These are phyloP conservation scores for Podospora appendiculata DNA, from an alignment of 495 filamentous ascomycete species.

Conservation along the genomic window DNA sequence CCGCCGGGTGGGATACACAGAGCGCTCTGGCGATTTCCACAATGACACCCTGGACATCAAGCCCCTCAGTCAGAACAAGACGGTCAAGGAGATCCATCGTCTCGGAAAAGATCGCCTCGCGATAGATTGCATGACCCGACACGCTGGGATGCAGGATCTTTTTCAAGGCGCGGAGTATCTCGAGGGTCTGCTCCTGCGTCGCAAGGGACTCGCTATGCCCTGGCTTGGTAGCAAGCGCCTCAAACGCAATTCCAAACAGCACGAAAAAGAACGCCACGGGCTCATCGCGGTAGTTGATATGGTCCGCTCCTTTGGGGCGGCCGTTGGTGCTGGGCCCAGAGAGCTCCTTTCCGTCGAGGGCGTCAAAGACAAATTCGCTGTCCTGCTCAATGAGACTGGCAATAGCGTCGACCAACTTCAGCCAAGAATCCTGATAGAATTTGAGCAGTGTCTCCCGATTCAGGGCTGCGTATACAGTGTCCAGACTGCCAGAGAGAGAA, in stretches of 20 bases:
- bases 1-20: slow-evolving; percentile 83
- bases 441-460: slow-evolving; percentile 89
- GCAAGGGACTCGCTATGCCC: slow-evolving; percentile 59
- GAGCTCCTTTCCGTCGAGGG: slow-evolving; percentile 77
- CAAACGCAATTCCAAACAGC: slow-evolving; percentile 91
- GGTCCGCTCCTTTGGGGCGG: slow-evolving; percentile 45
- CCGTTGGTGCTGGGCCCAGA: slow-evolving; percentile 43
- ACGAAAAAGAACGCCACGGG: slow-evolving; percentile 99
- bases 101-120: slow-evolving; percentile 92
- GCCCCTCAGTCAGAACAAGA: slow-evolving; percentile 82
- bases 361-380: slow-evolving; percentile 95
- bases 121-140: slow-evolving; percentile 91
- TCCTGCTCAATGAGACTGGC: slow-evolving; percentile 96
- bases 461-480: slow-evolving; percentile 85
- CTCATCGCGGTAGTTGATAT: slow-evolving; percentile 96
- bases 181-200: slow-evolving; percentile 73
- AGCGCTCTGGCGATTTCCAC: slow-evolving; percentile 87
- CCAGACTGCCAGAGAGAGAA: slow-evolving; percentile 68
- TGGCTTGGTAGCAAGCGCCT: slow-evolving; percentile 79
- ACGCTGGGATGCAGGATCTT: slow-evolving; percentile 94
- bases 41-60: slow-evolving; percentile 85
- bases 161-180: slow-evolving; percentile 84
- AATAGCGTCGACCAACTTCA: slow-evolving; percentile 94
- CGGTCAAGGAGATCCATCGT: slow-evolving; percentile 93
- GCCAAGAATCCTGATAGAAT: slow-evolving; percentile 97